Percentiles rank a stretch among this genome's conserved stretches.
These are phyloP conservation scores for Fusarium sp. DNA, from an alignment of 2,329 filamentous ascomycete species.

Conservation along the genomic window DNA sequence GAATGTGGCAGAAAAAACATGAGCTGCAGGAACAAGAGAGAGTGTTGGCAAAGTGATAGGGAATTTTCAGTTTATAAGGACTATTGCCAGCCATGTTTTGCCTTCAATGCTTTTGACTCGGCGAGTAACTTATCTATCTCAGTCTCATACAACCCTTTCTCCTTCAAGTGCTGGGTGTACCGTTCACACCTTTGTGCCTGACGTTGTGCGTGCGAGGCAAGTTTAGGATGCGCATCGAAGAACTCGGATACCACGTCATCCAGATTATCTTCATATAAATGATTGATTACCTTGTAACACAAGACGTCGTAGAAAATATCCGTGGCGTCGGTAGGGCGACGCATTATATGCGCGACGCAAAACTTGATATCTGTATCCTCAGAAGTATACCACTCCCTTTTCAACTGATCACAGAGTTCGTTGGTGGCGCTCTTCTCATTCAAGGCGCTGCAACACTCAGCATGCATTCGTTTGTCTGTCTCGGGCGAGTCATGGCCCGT, in stretches of 20 bases:
- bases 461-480: slow-evolving; percentile 10
- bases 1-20: accelerated
- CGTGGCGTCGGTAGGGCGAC: slow-evolving; percentile 13
- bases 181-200: too few species aligned
- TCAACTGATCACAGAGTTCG: not conserved
- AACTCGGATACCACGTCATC: slow-evolving; percentile 23
- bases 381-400: slow-evolving; percentile 21
- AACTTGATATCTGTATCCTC: slow-evolving; percentile 14
- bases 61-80: too few species aligned
- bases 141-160: slow-evolving; percentile 26
- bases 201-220: too few species aligned
- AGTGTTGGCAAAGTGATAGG: too few species aligned
- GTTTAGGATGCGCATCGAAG: slow-evolving; percentile 26
- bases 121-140: slow-evolving; percentile 1
- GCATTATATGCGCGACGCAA: slow-evolving; percentile 25
- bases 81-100: too few species aligned
- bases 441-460: slow-evolving; percentile 19
- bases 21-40: too few species aligned
- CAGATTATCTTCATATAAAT: not conserved
- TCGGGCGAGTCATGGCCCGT: slow-evolving; percentile 2
- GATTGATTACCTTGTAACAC: not conserved
- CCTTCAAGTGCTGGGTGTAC: slow-evolving; percentile 21
- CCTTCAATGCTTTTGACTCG: too few species aligned
- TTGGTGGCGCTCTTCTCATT: slow-evolving; percentile 10
- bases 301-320: slow-evolving; percentile 26